Percentiles rank a stretch among this genome's conserved stretches.
Evolutionary conservation across 495 filamentous ascomycete genomes (phyloP).

Genomic region (Podospora sp.): DNA sequence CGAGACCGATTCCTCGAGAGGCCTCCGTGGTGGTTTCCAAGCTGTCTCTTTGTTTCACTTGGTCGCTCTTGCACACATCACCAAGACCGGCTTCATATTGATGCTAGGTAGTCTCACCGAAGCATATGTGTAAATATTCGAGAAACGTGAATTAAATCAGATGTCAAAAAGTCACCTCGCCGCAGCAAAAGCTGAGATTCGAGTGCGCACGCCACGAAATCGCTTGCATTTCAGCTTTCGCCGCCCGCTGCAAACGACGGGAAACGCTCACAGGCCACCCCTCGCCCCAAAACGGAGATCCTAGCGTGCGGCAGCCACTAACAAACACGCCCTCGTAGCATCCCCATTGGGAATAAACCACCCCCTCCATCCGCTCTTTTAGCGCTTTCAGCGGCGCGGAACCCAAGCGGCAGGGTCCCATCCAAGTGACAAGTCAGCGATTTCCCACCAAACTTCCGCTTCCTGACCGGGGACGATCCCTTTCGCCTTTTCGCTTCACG

Average conservation of each 20-base stretch:
- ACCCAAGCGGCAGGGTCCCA: neutral
- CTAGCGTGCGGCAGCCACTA: neutral
- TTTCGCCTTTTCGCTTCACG: neutral
- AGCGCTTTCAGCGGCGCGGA: neutral
- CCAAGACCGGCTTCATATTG: neutral
- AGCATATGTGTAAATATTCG: neutral
- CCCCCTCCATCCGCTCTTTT: neutral
- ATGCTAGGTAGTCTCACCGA: neutral
- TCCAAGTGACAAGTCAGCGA: neutral
- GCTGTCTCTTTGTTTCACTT: neutral
- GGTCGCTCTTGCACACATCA: neutral
- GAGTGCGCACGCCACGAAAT: too few relatives aligned
- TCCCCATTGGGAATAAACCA: neutral
- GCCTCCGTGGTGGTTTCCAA: neutral
- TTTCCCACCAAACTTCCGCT: slow-evolving; percentile 1
- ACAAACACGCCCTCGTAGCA: neutral
- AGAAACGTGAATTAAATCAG: neutral
- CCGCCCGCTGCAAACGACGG: neutral
- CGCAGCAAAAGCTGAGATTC: neutral
- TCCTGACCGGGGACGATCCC: neutral
- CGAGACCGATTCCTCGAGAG: neutral
- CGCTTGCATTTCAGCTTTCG: neutral
- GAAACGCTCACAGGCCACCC: neutral
- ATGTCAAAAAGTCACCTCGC: neutral
- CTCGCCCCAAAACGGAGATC: neutral